Evolutionary conservation across 2,329 filamentous ascomycete genomes (phyloP), one percentile per base, ranked within the genome.

Genomic region (Cyphellophora europaea): DNA sequence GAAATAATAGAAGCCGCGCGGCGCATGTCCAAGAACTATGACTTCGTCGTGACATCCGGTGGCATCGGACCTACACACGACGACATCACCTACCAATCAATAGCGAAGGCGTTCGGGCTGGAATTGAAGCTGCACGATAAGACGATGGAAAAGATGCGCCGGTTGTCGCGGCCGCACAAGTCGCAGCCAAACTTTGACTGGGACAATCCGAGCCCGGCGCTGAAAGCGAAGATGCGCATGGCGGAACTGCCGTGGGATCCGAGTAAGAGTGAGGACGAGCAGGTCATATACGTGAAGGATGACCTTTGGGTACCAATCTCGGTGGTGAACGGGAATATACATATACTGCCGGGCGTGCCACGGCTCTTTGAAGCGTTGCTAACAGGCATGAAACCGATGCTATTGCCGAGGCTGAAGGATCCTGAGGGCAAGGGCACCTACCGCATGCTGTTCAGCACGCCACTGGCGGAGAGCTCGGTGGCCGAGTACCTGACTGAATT

Each of bases 51-150:
- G 4, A 96, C 91, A 5, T 91, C 83, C 50, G 89, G 91, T 47
- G 89, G 91, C 18, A 96, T 98, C 53, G 89, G 89, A 8, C 91
- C 91, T 46, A 96, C 89, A 37, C 89, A 96, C 66, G 91, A 98
- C 59, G 91, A 98, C 56, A 96, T 96, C 49, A 96, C 91, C 16
- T 98, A 98, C 63, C 71, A 83, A 53, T 89, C 86, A 25, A 93
- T 98, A 56, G 88, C 85, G 45, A 87, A 86, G 56, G 91, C 88
- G 5, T 96, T 95, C 57, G 63, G 67, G 28, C 68, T 95, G 5
- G 74, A 79, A 11, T 66, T 96, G 12, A 72, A 79, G 47, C 71
- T 93, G 17, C 85, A 96, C 65, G 64, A 84, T 28, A 74, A 76
- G 38, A 79, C 88, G 0, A 82, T 81, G 49, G 71, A 76, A 45